Evolutionary conservation across 2,329 filamentous ascomycete genomes (phyloP), one percentile per base, ranked within the genome.

Genomic region (Orbilia quercus): DNA sequence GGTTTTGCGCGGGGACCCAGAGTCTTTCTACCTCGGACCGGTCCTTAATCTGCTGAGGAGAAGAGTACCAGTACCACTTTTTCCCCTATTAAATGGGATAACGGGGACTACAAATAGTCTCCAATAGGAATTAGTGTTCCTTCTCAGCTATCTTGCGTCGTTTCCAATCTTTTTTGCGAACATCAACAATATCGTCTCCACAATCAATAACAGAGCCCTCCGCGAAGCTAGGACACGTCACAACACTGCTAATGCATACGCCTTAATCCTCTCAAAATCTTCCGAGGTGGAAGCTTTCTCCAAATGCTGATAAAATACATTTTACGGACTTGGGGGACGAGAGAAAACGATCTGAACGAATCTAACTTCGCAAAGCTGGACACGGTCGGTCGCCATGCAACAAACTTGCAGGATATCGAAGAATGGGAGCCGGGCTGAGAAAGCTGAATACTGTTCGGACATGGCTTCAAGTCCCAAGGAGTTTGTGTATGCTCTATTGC

Each of bases 1-100:
- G 9, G 44, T 45, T 31, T 18, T 31, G 22, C 16, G 28, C 31
- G 63, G 63, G 7, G 23, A 12, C 0, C 1, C 4, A 20, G 18
- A 23, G 53, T 59, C 25, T 25, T 16, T 18, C 34, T 67, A 67
- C 63, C 16, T 12, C 28, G 45, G 63, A 59, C 45, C 45, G 53
- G 40, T 31, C 7, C 9, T 14, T 12, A 23, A 31, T 44, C 12
- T 5, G 6, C 11, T 16, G 12, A 7, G 5, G 7, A 28, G 22
- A 1, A 7, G 38, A 23, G 62, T 66, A 66, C 42, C 22, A 18
- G 11, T 66, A 66, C 51, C 14, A 16, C 3, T 2, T 40, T 9
- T 16, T 44, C 34, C 62, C 62, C 51, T 20, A 57, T 50, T 57
- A 23, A 44, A 66, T 51, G 22, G 48, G 42, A 31, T 1, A 23